Base-by-base conservation (phyloP, 768 basidiomycete species). In the Suillus tomentosus region DNA sequence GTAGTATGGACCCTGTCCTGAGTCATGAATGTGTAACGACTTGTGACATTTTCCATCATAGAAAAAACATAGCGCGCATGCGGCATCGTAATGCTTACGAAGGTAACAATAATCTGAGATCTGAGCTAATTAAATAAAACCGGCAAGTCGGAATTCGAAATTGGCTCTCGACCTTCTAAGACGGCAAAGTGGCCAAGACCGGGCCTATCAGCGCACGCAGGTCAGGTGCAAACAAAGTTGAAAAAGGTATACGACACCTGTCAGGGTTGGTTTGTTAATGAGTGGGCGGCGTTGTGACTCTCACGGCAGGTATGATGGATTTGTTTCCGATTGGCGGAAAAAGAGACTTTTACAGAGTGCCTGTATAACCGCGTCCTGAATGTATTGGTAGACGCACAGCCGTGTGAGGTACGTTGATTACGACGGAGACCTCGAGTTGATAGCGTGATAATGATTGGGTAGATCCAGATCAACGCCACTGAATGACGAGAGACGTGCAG, bases 91-190 rank as follows among this genome's bases (percentile, higher is more conserved):
- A n/a, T 22, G 19, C 5, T 19, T 36, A n/a, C 11, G 8, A 56
- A 6, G 40, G 57, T 4, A 19, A 10, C 40, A 58, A 58, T 58
- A 42, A 58, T 58, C 57, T 17, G 2, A 58, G 57, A 58, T 58
- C 40, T 58, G 40, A 58, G 3, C 15, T 54, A 54, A 54, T 54
- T 54, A 39, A n/a, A 22, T 51, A 36, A 22, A 27, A 3, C 56
- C 57, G 57, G 40, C 10, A 42, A 31, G 57, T 57, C 57, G 57
- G 57, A 58, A 58, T 42, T 58, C 40, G 39, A 58, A 58, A 27
- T 27, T 42, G 6, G 24, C 14, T 39, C 37, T 22, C 22, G 56
- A 42, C 40, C n/a, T 58, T 58, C 39, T 39, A 57, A 57, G 22
- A 13, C 39, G 57, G 57, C 39, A 58, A 58, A 42, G 39, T 58